Percentiles rank a stretch among this genome's conserved stretches.
These are phyloP conservation scores for Fusarium sp. DNA, from an alignment of 2,329 filamentous ascomycete genomes.

Conservation along the genomic window DNA sequence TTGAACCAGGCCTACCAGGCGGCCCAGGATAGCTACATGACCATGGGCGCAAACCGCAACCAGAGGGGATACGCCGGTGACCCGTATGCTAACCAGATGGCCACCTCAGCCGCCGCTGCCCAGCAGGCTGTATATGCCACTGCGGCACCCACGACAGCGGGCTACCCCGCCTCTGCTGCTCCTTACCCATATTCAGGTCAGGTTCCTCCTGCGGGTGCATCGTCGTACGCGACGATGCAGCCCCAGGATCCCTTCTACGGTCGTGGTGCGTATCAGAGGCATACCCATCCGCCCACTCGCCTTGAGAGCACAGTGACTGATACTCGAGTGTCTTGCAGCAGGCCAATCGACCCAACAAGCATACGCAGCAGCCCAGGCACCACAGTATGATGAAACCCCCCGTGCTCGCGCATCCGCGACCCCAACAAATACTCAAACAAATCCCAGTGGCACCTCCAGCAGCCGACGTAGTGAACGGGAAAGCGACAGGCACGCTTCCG, in stretches of 20 bases:
- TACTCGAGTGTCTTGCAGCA: constrained; percentile 60
- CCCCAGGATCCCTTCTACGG: constrained; percentile 67
- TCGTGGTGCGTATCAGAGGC: constrained; percentile 68
- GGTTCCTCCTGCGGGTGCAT: constrained; percentile 48
- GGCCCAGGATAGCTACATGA: constrained; percentile 51
- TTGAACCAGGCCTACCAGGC: constrained; percentile 49
- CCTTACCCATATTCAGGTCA: constrained; percentile 52
- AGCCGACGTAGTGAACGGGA: constrained; percentile 58
- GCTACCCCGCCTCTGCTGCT: constrained; percentile 48
- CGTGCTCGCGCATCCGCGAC: constrained; percentile 53
- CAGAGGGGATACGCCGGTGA: constrained; percentile 48
- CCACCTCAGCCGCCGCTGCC: constrained; percentile 45
- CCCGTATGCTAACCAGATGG: constrained; percentile 49
- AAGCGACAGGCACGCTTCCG: constrained; percentile 54
- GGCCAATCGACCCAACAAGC: constrained; percentile 54
- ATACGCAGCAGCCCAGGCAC: constrained; percentile 58
- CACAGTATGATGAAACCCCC: constrained; percentile 65
- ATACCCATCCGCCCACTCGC: constrained; percentile 26
- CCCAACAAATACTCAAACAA: constrained; percentile 55
- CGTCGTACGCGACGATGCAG: constrained; percentile 56
- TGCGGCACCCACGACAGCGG: constrained; percentile 46
- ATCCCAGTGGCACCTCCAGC: constrained; percentile 51
- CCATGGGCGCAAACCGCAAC: constrained; percentile 52
- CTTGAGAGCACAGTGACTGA: constrained; percentile 58
- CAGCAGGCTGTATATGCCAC: constrained; percentile 51